Base-by-base conservation (phyloP, 1,284 basidiomycete species). In the Amylostereum areolatum region DNA sequence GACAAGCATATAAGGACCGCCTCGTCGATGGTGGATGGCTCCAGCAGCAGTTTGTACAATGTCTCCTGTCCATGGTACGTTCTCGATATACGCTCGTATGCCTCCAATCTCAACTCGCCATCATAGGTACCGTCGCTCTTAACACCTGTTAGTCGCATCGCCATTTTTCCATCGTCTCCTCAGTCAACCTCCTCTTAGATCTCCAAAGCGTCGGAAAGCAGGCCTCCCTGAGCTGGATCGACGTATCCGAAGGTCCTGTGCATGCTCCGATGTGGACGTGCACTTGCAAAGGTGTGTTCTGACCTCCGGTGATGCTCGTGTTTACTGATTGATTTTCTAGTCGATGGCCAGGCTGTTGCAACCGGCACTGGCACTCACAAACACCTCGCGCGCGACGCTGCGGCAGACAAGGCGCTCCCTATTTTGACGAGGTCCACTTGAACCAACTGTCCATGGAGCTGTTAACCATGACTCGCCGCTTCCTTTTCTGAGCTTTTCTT, bases 241-340 rank as follows among this genome's bases (percentile, higher is more conserved):
- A 83, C 41, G 67, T 66, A 0, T 61, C 57, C 5, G 59, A 62
- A 18, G 82, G 81, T 0, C 69, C 69, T 0, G 66, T 66, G n/a
- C 71, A 82, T 52, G 64, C 62, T 3, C 76, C 73, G 3, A 59
- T 63, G 36, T 86, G 83, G 83, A 80, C 69, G 3, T 74, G 66
- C 3, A 55, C 72, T 3, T 85, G 81, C 62, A 84, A 79, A 69
- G 73, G 83, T 83, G 36, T 45, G 34, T 35, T 48, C 41, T 45
- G 32, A 40, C 45, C 31, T 50, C 47, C 36, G 49, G 34, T 55
- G 28, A 55, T 54, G 53, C 34, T 10, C 44, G 49, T 25, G 32
- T 37, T 49, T 27, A 42, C 31, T 33, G 36, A 43, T 18, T 32
- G 34, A 27, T 32, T 42, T 37, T 48, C 18, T 50, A 82, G 81